Conservation (phyloP, 1,139 yeast species). For the Pichia norvegensis region DNA sequence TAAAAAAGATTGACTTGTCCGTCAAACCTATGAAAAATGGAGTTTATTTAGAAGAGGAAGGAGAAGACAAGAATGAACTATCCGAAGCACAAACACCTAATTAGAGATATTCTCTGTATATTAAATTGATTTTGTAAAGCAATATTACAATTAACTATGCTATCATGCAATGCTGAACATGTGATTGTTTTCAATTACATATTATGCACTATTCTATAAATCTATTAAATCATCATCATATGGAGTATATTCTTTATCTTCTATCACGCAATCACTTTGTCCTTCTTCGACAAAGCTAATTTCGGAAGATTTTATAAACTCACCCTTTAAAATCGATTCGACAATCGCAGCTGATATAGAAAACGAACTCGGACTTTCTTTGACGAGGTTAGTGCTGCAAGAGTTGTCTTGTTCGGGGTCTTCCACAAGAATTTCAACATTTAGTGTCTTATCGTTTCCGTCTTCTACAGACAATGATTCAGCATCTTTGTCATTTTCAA, state of each 20-base stretch:
- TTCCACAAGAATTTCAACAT: not conserved
- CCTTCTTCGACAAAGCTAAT: not conserved
- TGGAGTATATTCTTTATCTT: not conserved
- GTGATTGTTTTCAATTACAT: not conserved
- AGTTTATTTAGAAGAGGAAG: not conserved
- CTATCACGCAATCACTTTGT: not conserved
- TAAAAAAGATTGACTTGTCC: constrained; percentile 35
- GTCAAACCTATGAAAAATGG: constrained; percentile 17
- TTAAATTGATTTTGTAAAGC: not conserved
- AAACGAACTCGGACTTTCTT: not conserved
- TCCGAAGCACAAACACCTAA: not conserved
- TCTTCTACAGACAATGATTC: not conserved
- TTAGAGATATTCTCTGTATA: not conserved
- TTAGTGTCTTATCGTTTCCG: not conserved
- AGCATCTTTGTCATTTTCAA: not conserved
- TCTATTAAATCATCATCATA: constrained; percentile 7
- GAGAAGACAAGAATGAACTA: not conserved
- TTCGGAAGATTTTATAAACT: not conserved
- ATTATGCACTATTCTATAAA: constrained; percentile 5
- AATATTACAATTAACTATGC: not conserved
- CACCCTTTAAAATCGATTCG: not conserved
- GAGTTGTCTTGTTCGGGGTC: not conserved
- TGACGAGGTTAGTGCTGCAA: not conserved
- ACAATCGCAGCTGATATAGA: not conserved
- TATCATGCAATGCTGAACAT: not conserved